Base-by-base conservation (phyloP, 202 grass and related monocot genomes). In the Schoenoplectus triqueter region DNA sequence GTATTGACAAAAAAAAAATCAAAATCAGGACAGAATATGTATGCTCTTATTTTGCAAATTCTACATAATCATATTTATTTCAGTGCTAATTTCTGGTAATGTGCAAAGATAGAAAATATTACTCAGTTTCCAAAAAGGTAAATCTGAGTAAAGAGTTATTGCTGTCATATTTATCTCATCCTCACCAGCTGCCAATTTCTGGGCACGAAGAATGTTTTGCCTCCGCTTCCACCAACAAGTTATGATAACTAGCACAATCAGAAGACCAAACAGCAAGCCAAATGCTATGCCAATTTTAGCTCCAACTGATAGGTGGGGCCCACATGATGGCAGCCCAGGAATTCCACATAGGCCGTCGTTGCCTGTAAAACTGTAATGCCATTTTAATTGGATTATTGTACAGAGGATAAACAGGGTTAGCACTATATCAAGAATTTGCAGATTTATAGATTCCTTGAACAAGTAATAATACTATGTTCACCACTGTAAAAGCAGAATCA, bases 141-240 rank as follows among this genome's bases (percentile, higher is more conserved):
- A n/a, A 7, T 46, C 7, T 6, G 3, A 2, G 21, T 5, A 51
- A 51, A 77, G 11, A 39, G 20, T n/a, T 55, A 57, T 71, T 17
- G 17, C 47, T 73, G 46, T 49, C 47, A 73, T 4, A 10, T 57
- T 78, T 8, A 41, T 59, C 61, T 78, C 14, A 78, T 5, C 71
- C 84, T 91, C 89, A 94, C 96, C 93, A 51, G 96, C 91, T 64
- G 93, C 87, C 61, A 94, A 67, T 85, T 86, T 99, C 84, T 91
- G 84, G 2, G 90, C 91, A 15, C 93, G 96, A 67, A 95, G 88
- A 85, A 99, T 94, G 82, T 96, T 99, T 66, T 99, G 90, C 65
- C 96, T 90, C 83, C 93, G 90, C 81, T 96, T 99, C 93, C 93
- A 96, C 91, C 93, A 99, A 78, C 92, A 90, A 2, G 93, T 89